These are phyloP conservation scores for Brachypodium distachyon DNA, from an alignment of 202 grass and related monocot genomes.

Conservation along the genomic window DNA sequence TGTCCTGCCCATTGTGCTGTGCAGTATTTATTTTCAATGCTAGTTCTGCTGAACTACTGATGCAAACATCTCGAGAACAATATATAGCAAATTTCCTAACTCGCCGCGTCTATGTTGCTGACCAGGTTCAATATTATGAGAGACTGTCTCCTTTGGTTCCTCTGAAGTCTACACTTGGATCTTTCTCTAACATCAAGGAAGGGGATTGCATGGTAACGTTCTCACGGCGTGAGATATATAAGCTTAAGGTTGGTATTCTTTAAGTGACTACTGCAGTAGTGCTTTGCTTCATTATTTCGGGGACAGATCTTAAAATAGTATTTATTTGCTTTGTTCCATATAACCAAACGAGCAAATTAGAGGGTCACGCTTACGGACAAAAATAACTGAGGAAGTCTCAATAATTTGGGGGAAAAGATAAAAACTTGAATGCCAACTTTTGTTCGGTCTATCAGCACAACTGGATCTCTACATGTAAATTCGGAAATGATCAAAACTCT, in stretches of 20 bases:
- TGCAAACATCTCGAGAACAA: not conserved
- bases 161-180: slow-evolving; percentile 64
- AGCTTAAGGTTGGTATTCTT: slow-evolving; percentile 64
- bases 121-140: slow-evolving; percentile 91
- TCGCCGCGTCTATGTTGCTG: not conserved
- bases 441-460: not conserved
- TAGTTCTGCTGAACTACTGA: slow-evolving; percentile 6
- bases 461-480: not conserved
- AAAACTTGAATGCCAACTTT: not conserved
- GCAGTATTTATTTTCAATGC: not conserved
- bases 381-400: slow-evolving; percentile 9
- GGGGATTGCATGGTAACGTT: slow-evolving; percentile 93
- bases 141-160: slow-evolving; percentile 84
- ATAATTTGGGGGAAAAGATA: not conserved
- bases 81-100: slow-evolving; percentile 8
- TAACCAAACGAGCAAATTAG: slow-evolving; percentile 6
- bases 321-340: not conserved
- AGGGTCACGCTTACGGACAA: not conserved
- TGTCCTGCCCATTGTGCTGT: not conserved
- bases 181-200: slow-evolving; percentile 73
- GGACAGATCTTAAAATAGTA: slow-evolving; percentile 1
- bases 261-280: slow-evolving; percentile 3
- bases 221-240: slow-evolving; percentile 67
- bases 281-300: slow-evolving; percentile 1
- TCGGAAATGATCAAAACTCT: not conserved